Base-by-base conservation (phyloP, 2,329 filamentous ascomycete genomes). In the Pseudogymnoascus sp. region DNA sequence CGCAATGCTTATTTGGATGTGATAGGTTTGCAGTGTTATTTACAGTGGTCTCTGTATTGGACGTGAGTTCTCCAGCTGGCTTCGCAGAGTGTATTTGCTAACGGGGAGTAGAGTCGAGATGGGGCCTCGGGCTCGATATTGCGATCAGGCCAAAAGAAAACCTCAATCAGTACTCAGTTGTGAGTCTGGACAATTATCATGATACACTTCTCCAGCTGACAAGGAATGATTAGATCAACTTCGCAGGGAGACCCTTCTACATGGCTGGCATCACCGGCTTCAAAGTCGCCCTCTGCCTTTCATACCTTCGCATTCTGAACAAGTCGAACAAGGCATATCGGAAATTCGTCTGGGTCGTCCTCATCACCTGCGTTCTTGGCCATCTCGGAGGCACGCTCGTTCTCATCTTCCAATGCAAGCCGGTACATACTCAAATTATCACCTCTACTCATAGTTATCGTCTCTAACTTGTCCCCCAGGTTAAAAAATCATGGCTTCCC, bases 251-350 rank as follows among this genome's bases (percentile, higher is more conserved):
- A 2, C 82, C 82, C 0, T 77, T 84, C 49, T 84, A 84, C 65
- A 80, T 83, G 65, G 60, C 82, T 6, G 82, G 82, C 38, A 82
- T 84, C 69, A 79, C 79, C 64, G 82, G 82, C 63, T 84, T 84
- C 76, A 84, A 84, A 68, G 77, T 82, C 28, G 80, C 81, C 0
- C 73, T 84, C 1, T 73, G 82, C 63, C 77, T 83, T 67, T 81
- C 79, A 65, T 84, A 83, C 66, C 71, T 83, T 16, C 77, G 80
- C 5, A 75, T 84, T 1, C 73, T 84, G 36, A 76, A 77, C 43
- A 83, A 80, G 0, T 76, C 78, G 25, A 79, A 80, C 61, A 73
- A 68, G 21, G 49, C 66, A 0, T 84, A 83, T 60, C 75, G 79
- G 1, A 67, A 69, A 1, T 63, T 79, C 2, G 79, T 84, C 11